A percentile compares a stretch with the other conserved stretches of the same genome.
These are phyloP conservation scores for Tylopilus plumbeoviolaceoides DNA, from an alignment of 768 basidiomycete genomes.

Conservation along the genomic window DNA sequence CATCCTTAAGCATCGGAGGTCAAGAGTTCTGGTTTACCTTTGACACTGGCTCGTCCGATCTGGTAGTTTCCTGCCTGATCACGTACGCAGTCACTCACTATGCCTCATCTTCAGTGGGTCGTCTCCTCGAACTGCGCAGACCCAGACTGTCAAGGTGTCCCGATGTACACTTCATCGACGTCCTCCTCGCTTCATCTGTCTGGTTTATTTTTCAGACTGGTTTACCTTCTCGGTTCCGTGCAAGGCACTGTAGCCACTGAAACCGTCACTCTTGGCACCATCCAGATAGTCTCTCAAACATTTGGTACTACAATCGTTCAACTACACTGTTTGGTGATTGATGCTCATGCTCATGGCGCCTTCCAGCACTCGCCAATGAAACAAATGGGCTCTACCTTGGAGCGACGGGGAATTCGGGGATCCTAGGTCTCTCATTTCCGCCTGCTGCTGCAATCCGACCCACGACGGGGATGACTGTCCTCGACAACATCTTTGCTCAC, in stretches of 20 bases:
- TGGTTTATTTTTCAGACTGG: slow-evolving; percentile 37
- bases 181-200: slow-evolving; percentile 32
- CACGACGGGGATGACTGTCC: slow-evolving; percentile 41
- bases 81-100: slow-evolving; percentile 2
- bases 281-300: slow-evolving; percentile 43
- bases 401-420: slow-evolving; percentile 48
- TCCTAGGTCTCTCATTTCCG: slow-evolving; percentile 52
- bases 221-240: slow-evolving; percentile 52
- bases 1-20: slow-evolving; percentile 35
- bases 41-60: slow-evolving; percentile 57
- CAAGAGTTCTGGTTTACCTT: slow-evolving; percentile 44
- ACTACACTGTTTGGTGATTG: neutral
- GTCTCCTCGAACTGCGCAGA: slow-evolving; percentile 42
- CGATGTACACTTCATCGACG: slow-evolving; percentile 35
- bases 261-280: slow-evolving; percentile 41
- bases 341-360: slow-evolving; percentile 1
- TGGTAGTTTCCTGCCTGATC: slow-evolving; percentile 32
- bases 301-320: slow-evolving; percentile 35
- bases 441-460: slow-evolving; percentile 43
- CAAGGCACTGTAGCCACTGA: slow-evolving; percentile 50
- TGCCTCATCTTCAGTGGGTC: slow-evolving; percentile 42
- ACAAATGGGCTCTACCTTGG: slow-evolving; percentile 42
- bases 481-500: slow-evolving; percentile 45
- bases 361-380: slow-evolving; percentile 42
- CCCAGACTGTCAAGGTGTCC: slow-evolving; percentile 43